Conservation (phyloP, 2,329 filamentous ascomycete genomes). For the Fusarium pseudograminearum region DNA sequence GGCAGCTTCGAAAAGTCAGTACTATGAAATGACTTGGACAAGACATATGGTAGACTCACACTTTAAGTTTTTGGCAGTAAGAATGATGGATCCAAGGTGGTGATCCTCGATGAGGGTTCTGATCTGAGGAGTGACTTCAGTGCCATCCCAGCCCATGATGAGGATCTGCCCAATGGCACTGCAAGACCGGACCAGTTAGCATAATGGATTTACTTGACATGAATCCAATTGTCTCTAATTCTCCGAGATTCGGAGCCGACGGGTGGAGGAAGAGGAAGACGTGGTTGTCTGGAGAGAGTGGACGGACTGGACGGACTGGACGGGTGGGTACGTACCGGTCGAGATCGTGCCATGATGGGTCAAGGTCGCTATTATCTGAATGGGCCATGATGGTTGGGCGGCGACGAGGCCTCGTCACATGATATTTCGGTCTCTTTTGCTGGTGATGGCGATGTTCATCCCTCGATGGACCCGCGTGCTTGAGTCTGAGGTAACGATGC, state of each 20-base stretch:
- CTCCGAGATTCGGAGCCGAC: slow-evolving; percentile 38
- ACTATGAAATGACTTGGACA: slow-evolving; percentile 35
- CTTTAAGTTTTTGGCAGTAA: slow-evolving; percentile 88
- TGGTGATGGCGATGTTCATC: slow-evolving; percentile 28
- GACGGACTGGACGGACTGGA: slow-evolving; percentile 6
- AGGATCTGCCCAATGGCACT: slow-evolving; percentile 81
- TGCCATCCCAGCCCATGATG: slow-evolving; percentile 89
- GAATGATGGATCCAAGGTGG: slow-evolving; percentile 87
- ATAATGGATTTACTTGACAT: slow-evolving; percentile 8
- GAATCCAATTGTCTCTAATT: neutral
- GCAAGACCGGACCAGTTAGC: slow-evolving; percentile 49
- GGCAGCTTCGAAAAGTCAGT: slow-evolving; percentile 71
- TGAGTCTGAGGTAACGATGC: slow-evolving; percentile 50
- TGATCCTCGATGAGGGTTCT: slow-evolving; percentile 83
- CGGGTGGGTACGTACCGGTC: slow-evolving; percentile 72
- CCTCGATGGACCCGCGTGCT: slow-evolving; percentile 44
- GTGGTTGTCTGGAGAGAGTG: slow-evolving; percentile 12
- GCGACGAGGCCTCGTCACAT: slow-evolving; percentile 46
- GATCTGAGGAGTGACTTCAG: slow-evolving; percentile 85
- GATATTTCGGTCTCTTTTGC: slow-evolving; percentile 41
- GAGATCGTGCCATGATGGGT: slow-evolving; percentile 79
- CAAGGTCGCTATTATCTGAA: slow-evolving; percentile 54
- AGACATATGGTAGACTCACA: slow-evolving; percentile 63
- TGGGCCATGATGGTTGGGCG: slow-evolving; percentile 54
- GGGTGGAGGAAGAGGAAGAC: slow-evolving; percentile 34